Evolutionary conservation across 108 stramenopile genomes (phyloP).

Genomic region (Cyclotella choctawhatcheeana): DNA sequence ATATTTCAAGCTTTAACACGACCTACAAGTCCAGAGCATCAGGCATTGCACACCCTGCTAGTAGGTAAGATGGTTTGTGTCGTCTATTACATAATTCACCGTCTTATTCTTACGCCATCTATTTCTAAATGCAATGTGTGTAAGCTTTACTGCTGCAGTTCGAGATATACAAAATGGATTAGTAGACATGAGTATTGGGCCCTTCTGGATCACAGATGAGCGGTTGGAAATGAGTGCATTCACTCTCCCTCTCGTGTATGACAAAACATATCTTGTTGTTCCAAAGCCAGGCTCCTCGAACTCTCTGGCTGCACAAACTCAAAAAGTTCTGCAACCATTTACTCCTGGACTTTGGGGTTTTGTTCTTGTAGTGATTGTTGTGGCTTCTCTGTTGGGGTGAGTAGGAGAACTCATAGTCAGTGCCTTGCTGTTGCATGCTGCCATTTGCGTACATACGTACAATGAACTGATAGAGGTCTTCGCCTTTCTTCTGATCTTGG

Average conservation of each 20-base stretch:
- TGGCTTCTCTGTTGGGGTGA: background rate
- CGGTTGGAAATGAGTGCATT: background rate
- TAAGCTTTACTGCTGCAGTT: background rate
- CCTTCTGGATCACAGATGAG: background rate
- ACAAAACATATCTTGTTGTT: background rate
- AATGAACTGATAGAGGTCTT: conserved; percentile 4
- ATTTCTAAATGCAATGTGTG: background rate
- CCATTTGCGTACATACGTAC: background rate
- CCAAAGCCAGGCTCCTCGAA: background rate
- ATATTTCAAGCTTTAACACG: too few species aligned
- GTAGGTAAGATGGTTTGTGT: background rate
- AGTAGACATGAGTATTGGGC: background rate
- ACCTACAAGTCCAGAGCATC: too few species aligned
- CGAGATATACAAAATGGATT: background rate
- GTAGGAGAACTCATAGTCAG: conserved; percentile 11
- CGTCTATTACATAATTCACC: background rate
- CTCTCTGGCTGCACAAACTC: background rate
- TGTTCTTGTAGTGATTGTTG: background rate
- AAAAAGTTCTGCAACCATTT: background rate
- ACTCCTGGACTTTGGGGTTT: background rate
- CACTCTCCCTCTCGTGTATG: background rate
- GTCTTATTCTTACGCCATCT: background rate
- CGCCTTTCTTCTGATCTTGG: conserved; percentile 16
- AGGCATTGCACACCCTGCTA: too few species aligned
- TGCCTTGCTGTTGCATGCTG: conserved; percentile 3